A percentile compares a stretch with the other conserved stretches of the same genome.
These are phyloP conservation scores for Cutaneotrichosporon sp. DNA, from an alignment of 1,284 basidiomycete genomes.

Conservation along the genomic window DNA sequence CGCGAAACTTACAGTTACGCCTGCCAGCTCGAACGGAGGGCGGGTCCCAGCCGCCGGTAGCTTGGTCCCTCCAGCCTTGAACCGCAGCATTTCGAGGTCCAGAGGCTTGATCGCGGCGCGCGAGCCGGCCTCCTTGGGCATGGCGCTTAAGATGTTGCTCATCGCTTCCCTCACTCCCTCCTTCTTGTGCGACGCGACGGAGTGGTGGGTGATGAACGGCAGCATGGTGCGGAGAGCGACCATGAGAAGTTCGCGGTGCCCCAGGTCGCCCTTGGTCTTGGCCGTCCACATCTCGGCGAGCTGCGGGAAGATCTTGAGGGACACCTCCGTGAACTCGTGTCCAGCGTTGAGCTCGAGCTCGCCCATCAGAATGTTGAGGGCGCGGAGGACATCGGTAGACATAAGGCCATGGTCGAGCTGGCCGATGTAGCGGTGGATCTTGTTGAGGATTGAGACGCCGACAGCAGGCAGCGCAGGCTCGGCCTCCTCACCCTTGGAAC, in stretches of 20 bases:
- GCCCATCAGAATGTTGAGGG: constrained; percentile 68
- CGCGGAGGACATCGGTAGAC: constrained; percentile 68
- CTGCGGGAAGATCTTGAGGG: constrained; percentile 63
- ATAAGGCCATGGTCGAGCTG: constrained; percentile 69
- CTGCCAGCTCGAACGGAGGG: constrained; percentile 30
- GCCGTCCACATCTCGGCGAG: constrained; percentile 73
- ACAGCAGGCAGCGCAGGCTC: constrained; percentile 52
- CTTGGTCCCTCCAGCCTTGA: neutral
- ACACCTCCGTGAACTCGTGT: constrained; percentile 62
- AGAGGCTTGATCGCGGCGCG: constrained; percentile 63
- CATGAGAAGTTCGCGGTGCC: constrained; percentile 60
- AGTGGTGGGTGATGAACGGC: constrained; percentile 63
- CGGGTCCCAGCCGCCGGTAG: neutral
- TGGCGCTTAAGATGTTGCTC: constrained; percentile 55
- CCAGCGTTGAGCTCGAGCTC: constrained; percentile 72
- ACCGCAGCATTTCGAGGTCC: constrained; percentile 59
- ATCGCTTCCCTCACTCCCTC: constrained; percentile 57
- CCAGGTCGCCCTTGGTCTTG: constrained; percentile 65
- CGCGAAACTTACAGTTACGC: constrained; percentile 29
- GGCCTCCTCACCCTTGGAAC: neutral
- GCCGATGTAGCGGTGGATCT: constrained; percentile 67
- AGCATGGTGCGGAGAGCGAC: constrained; percentile 69
- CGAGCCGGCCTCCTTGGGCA: constrained; percentile 65
- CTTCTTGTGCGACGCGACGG: constrained; percentile 24
- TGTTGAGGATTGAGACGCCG: constrained; percentile 62